Base-by-base conservation (phyloP, 148 eudicot genomes). In the Camellia japonica region DNA sequence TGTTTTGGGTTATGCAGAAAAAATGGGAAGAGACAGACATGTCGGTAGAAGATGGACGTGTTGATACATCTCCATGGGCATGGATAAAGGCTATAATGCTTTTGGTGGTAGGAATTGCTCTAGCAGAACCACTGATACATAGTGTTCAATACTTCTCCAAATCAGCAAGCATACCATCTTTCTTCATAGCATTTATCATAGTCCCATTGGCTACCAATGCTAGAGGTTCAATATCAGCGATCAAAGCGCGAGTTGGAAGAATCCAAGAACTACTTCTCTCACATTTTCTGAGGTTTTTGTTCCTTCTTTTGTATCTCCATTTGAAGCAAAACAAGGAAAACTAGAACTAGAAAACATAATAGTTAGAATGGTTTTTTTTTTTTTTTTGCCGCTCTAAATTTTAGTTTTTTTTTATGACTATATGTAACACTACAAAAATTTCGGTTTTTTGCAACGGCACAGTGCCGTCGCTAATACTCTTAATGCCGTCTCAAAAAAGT, bases 191-290 rank as follows among this genome's bases (percentile, higher is more conserved):
- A 6, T 86, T 86, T 51, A 69, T 83, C 3, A 58, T 86, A 38
- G 84, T 86, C 59, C 88, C 88, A 3, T 78, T 86, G 84, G 86
- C 86, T 12, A 86, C 88, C 9, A 83, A 80, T 81, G 88, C 84
- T 6, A 68, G 86, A 71, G 75, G 47, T 44, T 80, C 88, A 67
- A 79, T 78, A 11, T 86, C 88, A 51, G 82, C 84, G 0, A 80
- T 86, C 78, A 71, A 12, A 5, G 74, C 38, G 82, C 84, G 43
- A 71, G 88, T 2, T 19, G 30, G 12, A 86, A 79, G 82, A 86
- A 78, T 69, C 77, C 43, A 10, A 75, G 80, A 38, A 73, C 80
- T 2, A 86, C 72, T 64, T 86, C 88, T 56, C 71, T 86, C 75
- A 83, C 86, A 54, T 78, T 86, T 30, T 86, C 86, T 8, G 88